Conservation (phyloP, 2,329 filamentous ascomycete genomes). For the Ceratocystis lukuohia region DNA sequence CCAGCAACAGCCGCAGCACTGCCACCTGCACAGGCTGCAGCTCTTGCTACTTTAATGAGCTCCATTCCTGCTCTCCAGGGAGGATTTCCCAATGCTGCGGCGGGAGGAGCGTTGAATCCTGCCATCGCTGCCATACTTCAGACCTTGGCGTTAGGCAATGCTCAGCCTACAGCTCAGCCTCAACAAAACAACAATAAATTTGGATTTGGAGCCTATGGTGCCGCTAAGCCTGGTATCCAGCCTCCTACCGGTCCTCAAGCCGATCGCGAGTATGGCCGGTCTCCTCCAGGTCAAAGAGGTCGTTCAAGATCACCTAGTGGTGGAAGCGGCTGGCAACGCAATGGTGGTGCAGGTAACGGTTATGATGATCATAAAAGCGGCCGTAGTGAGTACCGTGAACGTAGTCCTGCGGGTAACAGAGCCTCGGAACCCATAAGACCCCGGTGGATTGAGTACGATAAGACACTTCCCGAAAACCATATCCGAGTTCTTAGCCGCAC, state of each 20-base stretch:
- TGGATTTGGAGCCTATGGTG: constrained; percentile 10
- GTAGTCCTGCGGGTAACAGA: constrained; percentile 35
- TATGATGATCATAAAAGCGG: not conserved
- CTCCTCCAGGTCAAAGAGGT: constrained; percentile 43
- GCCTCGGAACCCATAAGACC: constrained; percentile 24
- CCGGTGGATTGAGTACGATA: constrained; percentile 62
- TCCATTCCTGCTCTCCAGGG: constrained; percentile 10
- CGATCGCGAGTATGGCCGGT: constrained; percentile 35
- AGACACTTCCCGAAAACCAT: constrained; percentile 54
- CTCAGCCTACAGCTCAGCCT: not conserved
- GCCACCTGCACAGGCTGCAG: constrained; percentile 15
- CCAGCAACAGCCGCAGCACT: not conserved
- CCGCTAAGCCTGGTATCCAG: constrained; percentile 8
- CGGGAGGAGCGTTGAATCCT: constrained; percentile 7
- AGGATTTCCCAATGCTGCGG: constrained; percentile 11
- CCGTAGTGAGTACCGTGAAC: constrained; percentile 56
- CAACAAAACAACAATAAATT: constrained; percentile 2
- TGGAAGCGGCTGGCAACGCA: constrained; percentile 26
- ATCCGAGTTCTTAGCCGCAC: constrained; percentile 93
- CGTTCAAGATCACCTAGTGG: constrained; percentile 51
- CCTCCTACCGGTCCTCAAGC: constrained; percentile 18
- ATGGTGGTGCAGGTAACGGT: constrained; percentile 28
- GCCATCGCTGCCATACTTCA: constrained; percentile 16
- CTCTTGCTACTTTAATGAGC: constrained; percentile 15
- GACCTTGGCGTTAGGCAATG: constrained; percentile 14